Percentiles rank a stretch among this genome's conserved stretches.
These are phyloP conservation scores for Cercospora nicotianae DNA, from an alignment of 2,329 filamentous ascomycete genomes.

Conservation along the genomic window DNA sequence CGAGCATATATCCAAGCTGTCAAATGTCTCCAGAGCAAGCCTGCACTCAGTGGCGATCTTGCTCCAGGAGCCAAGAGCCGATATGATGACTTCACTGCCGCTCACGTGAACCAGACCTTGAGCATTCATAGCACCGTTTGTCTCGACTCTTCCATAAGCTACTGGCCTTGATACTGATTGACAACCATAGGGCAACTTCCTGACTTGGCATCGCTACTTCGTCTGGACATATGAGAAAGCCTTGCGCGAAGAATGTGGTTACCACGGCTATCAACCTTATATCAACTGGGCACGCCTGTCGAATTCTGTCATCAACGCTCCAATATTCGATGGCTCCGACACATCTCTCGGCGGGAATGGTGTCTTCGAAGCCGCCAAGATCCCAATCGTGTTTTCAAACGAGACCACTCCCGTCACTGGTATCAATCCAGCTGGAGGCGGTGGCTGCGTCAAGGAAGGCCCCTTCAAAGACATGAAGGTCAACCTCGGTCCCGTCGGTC, in stretches of 20 bases:
- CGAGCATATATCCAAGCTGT: constrained; percentile 37
- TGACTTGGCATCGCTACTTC: constrained; percentile 47
- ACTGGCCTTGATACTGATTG: background rate
- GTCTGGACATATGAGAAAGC: constrained; percentile 47
- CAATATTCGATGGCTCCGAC: constrained; percentile 59
- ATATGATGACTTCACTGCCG: constrained; percentile 26
- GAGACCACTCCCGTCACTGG: constrained; percentile 33
- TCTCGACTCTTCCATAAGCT: background rate
- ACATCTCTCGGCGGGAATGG: constrained; percentile 43
- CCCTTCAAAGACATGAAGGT: constrained; percentile 46
- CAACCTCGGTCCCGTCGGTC: constrained; percentile 18
- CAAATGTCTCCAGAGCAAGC: constrained; percentile 33
- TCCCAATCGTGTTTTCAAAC: constrained; percentile 13
- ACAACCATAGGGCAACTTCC: constrained; percentile 27
- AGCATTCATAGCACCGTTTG: constrained; percentile 14
- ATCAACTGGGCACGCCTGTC: constrained; percentile 45
- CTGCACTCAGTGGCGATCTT: constrained; percentile 28
- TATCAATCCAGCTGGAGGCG: constrained; percentile 52
- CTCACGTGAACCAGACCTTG: constrained; percentile 37
- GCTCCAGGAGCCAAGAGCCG: constrained; percentile 33
- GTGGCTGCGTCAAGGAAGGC: constrained; percentile 55
- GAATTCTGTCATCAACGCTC: constrained; percentile 47
- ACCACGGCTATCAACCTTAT: constrained; percentile 39
- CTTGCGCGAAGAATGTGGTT: constrained; percentile 46
- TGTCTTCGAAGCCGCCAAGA: background rate